A percentile compares a stretch with the other conserved stretches of the same genome.
phyloP scores from a whole-genome alignment of 208 protist species.

The Naegleria fowleri region DNA sequence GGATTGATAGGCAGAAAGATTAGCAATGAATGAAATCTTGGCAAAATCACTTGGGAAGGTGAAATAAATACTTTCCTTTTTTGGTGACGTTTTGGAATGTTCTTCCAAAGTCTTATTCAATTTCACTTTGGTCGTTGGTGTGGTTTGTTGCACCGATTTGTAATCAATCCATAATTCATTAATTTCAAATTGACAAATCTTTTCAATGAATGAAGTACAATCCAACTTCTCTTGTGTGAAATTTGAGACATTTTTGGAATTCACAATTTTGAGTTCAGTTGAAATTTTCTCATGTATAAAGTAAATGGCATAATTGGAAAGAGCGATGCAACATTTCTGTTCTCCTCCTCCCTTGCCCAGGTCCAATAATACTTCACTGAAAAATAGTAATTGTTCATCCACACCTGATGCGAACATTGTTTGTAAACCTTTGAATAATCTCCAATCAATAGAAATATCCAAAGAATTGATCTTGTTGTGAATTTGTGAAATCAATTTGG shows the following conservation, averaged over 20 bases:
- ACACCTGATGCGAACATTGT: background rate
- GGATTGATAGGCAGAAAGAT: background rate
- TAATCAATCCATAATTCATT: background rate
- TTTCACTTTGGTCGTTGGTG: background rate
- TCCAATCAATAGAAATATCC: background rate
- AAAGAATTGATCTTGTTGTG: background rate
- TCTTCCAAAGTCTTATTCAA: background rate
- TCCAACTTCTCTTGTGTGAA: too few relatives aligned
- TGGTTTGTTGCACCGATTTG: background rate
- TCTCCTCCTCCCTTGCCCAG: background rate
- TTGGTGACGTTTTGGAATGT: background rate
- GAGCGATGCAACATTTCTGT: background rate
- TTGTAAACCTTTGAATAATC: background rate
- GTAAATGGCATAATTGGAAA: background rate
- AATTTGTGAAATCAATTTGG: background rate
- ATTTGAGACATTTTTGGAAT: background rate
- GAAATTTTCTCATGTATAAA: background rate
- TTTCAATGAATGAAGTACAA: background rate
- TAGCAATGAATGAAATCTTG: background rate
- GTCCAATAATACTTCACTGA: background rate
- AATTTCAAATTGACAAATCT: background rate
- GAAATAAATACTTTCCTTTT: background rate
- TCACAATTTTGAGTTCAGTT: background rate
- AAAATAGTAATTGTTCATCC: conserved; percentile 6
- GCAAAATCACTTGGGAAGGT: background rate